A percentile compares a stretch with the other conserved stretches of the same genome.
Evolutionary conservation across 208 protist genomes (phyloP).

Genomic region (Crithidia brevicula): DNA sequence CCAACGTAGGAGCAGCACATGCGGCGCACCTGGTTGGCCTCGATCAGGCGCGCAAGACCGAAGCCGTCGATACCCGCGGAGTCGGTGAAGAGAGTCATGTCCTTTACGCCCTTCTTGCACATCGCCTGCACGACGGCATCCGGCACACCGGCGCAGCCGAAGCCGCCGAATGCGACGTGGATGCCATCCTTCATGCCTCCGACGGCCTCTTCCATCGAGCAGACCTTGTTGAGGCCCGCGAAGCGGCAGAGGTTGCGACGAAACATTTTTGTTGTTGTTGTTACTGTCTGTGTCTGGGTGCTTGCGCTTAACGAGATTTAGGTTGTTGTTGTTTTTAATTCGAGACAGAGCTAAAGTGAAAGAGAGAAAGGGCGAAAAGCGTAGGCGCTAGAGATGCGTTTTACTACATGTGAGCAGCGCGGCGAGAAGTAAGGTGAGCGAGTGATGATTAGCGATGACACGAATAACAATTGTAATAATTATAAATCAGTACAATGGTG

Average conservation of each 20-base stretch:
- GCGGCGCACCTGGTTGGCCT: slow-evolving; percentile 87
- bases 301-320: too few relatives aligned
- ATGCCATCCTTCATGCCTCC: slow-evolving; percentile 71
- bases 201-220: slow-evolving; percentile 73
- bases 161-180: slow-evolving; percentile 93
- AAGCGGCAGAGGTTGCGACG: slow-evolving; percentile 56
- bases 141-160: slow-evolving; percentile 96
- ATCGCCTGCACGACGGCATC: slow-evolving; percentile 93
- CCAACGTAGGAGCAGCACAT: slow-evolving; percentile 96
- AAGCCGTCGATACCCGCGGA: slow-evolving; percentile 96
- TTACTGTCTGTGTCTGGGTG: slow-evolving; percentile 1
- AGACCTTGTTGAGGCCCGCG: slow-evolving; percentile 74
- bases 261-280: slow-evolving; percentile 47
- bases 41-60: slow-evolving; percentile 95
- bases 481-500: too few relatives aligned
- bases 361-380: too few relatives aligned
- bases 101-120: slow-evolving; percentile 79
- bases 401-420: too few relatives aligned
- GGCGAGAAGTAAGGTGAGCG: too few relatives aligned
- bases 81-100: slow-evolving; percentile 95
- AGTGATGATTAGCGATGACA: too few relatives aligned
- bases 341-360: too few relatives aligned
- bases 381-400: too few relatives aligned
- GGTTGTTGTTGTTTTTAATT: slow-evolving; percentile 23
- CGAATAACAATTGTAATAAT: too few relatives aligned